phyloP scores from a whole-genome alignment of 2,329 filamentous ascomycete species.

The Calcarisporium arbuscula region DNA sequence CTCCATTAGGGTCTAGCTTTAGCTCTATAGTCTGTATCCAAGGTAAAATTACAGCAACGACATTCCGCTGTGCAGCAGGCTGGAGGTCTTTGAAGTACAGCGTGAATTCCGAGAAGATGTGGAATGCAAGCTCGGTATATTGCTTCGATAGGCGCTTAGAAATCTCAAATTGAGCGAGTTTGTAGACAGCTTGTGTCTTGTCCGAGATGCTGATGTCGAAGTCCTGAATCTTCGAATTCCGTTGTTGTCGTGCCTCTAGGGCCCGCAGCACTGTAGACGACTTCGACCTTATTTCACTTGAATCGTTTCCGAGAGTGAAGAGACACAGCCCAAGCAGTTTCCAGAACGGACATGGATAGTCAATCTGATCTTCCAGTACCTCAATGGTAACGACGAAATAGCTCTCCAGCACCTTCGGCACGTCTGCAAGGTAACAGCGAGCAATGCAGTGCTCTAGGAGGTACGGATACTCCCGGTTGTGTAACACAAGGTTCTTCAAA shows the following conservation, averaged over 20 bases:
- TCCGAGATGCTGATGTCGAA: slow-evolving; percentile 98
- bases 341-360: slow-evolving; percentile 84
- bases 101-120: slow-evolving; percentile 93
- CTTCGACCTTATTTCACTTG: slow-evolving; percentile 82
- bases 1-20: slow-evolving; percentile 84
- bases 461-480: slow-evolving; percentile 82
- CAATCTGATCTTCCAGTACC: slow-evolving; percentile 75
- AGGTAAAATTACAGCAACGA: slow-evolving; percentile 87
- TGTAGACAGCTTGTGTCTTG: slow-evolving; percentile 97
- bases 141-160: slow-evolving; percentile 85
- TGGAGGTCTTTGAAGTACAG: slow-evolving; percentile 85
- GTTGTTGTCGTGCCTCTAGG: slow-evolving; percentile 70
- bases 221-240: slow-evolving; percentile 88
- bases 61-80: slow-evolving; percentile 79
- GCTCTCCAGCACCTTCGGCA: slow-evolving; percentile 79
- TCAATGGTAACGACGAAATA: slow-evolving; percentile 92
- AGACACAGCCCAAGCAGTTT: slow-evolving; percentile 81
- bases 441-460: slow-evolving; percentile 85
- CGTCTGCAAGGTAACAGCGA: slow-evolving; percentile 79
- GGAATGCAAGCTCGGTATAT: slow-evolving; percentile 82
- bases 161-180: slow-evolving; percentile 93
- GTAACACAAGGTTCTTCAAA: slow-evolving; percentile 79
- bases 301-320: slow-evolving; percentile 88
- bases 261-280: slow-evolving; percentile 74
- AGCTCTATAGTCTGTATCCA: slow-evolving; percentile 96